A percentile compares a stretch with the other conserved stretches of the same genome.
These are phyloP conservation scores for Pseudotsuga menziesii DNA, from an alignment of 75 land plant genomes.

Conservation along the genomic window DNA sequence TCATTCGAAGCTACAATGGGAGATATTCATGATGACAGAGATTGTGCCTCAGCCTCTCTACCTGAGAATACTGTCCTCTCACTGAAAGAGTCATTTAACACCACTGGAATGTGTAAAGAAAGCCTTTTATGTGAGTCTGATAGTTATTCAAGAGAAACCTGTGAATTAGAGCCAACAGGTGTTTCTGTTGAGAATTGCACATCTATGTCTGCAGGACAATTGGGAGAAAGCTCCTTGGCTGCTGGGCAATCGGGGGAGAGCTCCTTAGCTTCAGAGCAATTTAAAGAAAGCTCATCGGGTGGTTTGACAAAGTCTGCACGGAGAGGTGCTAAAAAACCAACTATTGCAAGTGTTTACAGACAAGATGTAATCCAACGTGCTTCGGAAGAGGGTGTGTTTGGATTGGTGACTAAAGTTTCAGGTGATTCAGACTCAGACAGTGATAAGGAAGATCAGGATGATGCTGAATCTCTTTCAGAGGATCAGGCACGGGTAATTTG, in stretches of 20 bases:
- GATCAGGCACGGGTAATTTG: constrained; percentile 69
- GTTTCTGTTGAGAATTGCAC: not conserved
- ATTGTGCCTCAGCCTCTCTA: not conserved
- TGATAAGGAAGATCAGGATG: constrained; percentile 40
- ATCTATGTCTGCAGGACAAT: not conserved
- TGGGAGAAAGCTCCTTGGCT: not conserved
- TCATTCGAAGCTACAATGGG: not conserved
- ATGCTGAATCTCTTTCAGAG: constrained; percentile 25
- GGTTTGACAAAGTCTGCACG: not conserved
- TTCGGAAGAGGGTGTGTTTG: constrained; percentile 36
- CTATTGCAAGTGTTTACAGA: constrained; percentile 36
- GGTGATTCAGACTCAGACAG: constrained; percentile 78
- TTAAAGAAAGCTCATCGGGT: not conserved
- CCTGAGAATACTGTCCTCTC: not conserved
- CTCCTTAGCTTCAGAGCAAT: not conserved
- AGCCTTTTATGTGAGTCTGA: not conserved
- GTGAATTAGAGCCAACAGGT: not conserved
- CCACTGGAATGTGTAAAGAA: not conserved
- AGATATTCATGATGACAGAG: not conserved
- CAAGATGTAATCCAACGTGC: constrained; percentile 69
- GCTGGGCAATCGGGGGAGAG: too few species aligned
- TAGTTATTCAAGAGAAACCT: not conserved
- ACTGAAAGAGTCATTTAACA: not conserved
- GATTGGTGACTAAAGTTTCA: constrained; percentile 78
- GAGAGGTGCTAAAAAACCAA: not conserved